These are phyloP conservation scores for Yamadazyma friedrichii DNA, from an alignment of 1,139 yeast genomes.

Conservation along the genomic window DNA sequence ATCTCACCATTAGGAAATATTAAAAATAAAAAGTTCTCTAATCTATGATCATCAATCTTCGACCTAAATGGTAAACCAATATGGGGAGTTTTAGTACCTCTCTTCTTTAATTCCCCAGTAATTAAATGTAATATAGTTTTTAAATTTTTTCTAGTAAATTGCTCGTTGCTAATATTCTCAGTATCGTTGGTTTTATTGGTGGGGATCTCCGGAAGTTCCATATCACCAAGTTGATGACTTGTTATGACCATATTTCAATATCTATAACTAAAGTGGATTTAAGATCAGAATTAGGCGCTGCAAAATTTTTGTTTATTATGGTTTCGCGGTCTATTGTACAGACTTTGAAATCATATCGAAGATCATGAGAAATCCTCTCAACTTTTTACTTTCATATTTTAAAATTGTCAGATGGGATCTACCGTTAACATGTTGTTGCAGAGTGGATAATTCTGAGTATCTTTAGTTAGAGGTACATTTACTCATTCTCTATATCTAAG, in stretches of 20 bases:
- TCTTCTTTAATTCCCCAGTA: constrained; percentile 60
- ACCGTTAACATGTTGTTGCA: neutral
- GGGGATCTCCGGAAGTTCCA: constrained; percentile 32
- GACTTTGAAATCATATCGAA: neutral
- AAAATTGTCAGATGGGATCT: neutral
- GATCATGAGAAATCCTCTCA: neutral
- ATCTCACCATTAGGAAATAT: constrained; percentile 54
- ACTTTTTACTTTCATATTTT: neutral
- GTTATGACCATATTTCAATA: constrained; percentile 12
- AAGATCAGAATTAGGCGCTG: neutral
- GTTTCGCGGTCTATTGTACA: neutral
- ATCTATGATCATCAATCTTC: constrained; percentile 54
- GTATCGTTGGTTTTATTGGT: constrained; percentile 8
- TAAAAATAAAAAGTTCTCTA: constrained; percentile 50
- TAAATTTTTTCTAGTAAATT: constrained; percentile 62
- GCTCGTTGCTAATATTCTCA: constrained; percentile 24
- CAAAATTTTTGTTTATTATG: neutral
- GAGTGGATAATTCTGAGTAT: neutral
- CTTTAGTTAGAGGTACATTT: neutral
- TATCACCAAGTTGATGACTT: constrained; percentile 13
- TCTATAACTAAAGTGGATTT: neutral
- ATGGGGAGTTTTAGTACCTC: constrained; percentile 60
- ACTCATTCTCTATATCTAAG: too few species aligned
- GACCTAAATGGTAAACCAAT: constrained; percentile 70
- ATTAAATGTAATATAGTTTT: constrained; percentile 63